Base-by-base conservation (phyloP, 495 filamentous ascomycete genomes). In the Rhypophila decipiens region DNA sequence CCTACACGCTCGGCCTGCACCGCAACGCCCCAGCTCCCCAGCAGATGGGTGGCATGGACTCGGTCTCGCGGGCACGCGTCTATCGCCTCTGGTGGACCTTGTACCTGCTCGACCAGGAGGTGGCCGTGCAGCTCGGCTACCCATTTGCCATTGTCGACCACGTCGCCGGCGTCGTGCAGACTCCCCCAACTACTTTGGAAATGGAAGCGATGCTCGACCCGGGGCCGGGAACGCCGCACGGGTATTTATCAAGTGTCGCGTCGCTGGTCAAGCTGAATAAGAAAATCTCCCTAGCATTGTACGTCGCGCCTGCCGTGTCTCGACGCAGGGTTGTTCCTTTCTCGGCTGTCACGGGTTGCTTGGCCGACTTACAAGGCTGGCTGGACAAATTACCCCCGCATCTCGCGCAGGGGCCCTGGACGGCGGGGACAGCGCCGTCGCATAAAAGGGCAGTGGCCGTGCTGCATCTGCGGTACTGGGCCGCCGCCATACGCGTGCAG, bases 71-170 rank as follows among this genome's bases (percentile, higher is more conserved):
- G 24, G 46, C 46, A 13, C 37, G 46, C 1, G 17, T 34, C 2
- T 39, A 48, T 39, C 23, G 46, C 8, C 38, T 48, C 4, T 48
- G 38, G 46, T 48, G 38, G 46, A 48, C 46, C 7, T 22, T 48
- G 10, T 48, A 48, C 38, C 46, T 48, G 12, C 37, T 48, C 24
- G 46, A 48, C 46, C 46, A 48, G 21, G 46, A 48, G 24, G 37
- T 48, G 13, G 46, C 46, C 4, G 36, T 42, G 15, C 46, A 42
- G 38, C 46, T 42, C 5, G 46, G 46, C 1, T 48, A 41, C 38
- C 46, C 46, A 2, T 48, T 22, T 27, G 46, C 46, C 46, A 42
- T 48, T 17, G 46, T 48, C 37, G 46, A 48, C 37, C 13, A 35
- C 37, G 24, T 48, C 5, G 38, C 20, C 1, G 46, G 46, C 18